These are phyloP conservation scores for Ophiostoma triangulosporum DNA, from an alignment of 2,329 filamentous ascomycete genomes.

Conservation along the genomic window DNA sequence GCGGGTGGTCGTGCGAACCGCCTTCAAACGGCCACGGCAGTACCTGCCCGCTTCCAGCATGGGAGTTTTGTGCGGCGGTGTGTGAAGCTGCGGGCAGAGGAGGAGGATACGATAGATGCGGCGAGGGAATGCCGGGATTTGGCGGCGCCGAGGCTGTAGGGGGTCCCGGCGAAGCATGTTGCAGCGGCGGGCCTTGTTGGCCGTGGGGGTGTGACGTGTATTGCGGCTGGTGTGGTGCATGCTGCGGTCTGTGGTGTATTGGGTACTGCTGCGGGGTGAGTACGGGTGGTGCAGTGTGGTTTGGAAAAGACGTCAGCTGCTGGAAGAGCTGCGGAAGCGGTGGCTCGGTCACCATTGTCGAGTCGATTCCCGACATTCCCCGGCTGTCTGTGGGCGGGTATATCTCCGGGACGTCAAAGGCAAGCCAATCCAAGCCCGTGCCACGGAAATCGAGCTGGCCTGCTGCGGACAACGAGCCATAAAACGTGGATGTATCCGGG, in stretches of 20 bases:
- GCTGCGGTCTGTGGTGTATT: background rate
- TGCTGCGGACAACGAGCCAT: constrained; percentile 5
- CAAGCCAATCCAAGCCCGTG: constrained; percentile 11
- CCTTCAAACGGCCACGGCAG: constrained; percentile 12
- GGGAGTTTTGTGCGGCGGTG: background rate
- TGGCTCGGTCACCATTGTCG: background rate
- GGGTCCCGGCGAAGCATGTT: background rate
- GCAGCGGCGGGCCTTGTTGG: background rate
- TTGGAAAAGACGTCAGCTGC: background rate
- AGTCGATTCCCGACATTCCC: background rate
- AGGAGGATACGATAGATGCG: background rate
- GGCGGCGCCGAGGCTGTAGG: background rate
- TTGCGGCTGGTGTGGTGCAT: background rate
- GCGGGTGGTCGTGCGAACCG: background rate
- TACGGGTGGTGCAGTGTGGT: background rate
- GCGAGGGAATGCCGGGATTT: background rate
- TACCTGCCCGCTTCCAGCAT: background rate
- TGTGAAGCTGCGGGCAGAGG: background rate
- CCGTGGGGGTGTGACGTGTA: background rate
- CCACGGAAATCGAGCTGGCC: constrained; percentile 11
- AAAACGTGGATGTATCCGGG: constrained; percentile 4
- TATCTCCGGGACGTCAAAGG: constrained; percentile 9
- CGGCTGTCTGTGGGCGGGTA: background rate
- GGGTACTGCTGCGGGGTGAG: background rate
- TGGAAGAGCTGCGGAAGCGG: background rate